A percentile compares a stretch with the other conserved stretches of the same genome.
Evolutionary conservation across 495 filamentous ascomycete genomes (phyloP).

Genomic region (Hyaloscypha hepaticicola): DNA sequence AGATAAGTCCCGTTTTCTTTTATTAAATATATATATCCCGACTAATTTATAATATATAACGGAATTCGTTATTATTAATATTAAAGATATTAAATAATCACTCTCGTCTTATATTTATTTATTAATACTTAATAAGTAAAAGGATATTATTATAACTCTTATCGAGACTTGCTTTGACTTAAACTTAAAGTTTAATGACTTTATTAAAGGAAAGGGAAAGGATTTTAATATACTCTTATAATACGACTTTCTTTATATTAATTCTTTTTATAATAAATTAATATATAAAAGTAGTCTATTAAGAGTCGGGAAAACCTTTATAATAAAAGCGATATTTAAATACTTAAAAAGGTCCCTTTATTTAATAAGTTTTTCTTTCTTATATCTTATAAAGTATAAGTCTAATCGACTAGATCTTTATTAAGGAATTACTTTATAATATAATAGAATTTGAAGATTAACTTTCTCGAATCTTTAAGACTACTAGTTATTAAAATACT

Average conservation of each 20-base stretch:
- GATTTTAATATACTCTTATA: slow-evolving; percentile 18
- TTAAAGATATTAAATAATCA: slow-evolving; percentile 30
- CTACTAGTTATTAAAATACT: slow-evolving; percentile 40
- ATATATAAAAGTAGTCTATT: slow-evolving; percentile 16
- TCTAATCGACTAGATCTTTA: slow-evolving; percentile 25
- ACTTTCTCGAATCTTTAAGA: slow-evolving; percentile 42
- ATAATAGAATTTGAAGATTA: slow-evolving; percentile 37
- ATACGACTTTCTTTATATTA: slow-evolving; percentile 1
- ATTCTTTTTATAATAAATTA: slow-evolving; percentile 1
- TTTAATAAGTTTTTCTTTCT: slow-evolving; percentile 12
- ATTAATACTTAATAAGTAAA: slow-evolving; percentile 29
- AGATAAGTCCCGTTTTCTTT: slow-evolving; percentile 1
- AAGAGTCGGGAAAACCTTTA: slow-evolving; percentile 20
- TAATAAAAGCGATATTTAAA: slow-evolving; percentile 5
- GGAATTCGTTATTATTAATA: no score
- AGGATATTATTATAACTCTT: slow-evolving; percentile 32
- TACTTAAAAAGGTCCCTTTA: slow-evolving; percentile 6
- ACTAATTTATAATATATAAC: slow-evolving; percentile 20
- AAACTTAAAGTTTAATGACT: slow-evolving; percentile 10
- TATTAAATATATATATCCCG: not conserved
- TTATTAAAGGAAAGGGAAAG: slow-evolving; percentile 12
- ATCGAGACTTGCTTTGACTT: slow-evolving; percentile 22
- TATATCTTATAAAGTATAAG: not conserved
- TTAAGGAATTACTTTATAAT: slow-evolving; percentile 17
- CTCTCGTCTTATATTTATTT: slow-evolving; percentile 28